phyloP scores from a whole-genome alignment of 176 grass and related monocot genomes.

The Metroxylon sagu region DNA sequence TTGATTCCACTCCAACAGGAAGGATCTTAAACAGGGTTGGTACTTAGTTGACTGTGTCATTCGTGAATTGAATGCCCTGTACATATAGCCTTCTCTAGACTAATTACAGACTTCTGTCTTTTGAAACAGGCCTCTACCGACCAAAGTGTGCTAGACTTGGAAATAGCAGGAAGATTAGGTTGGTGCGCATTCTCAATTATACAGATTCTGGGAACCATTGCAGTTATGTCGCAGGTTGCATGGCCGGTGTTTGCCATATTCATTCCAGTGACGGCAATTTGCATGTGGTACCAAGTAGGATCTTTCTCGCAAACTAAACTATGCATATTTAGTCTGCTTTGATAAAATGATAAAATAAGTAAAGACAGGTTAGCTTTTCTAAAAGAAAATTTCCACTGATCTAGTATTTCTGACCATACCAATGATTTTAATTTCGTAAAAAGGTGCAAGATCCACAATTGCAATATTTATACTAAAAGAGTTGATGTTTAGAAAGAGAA shows the following conservation, averaged over 20 bases:
- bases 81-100: not conserved
- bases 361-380: too few relatives aligned
- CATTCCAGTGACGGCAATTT: conserved; percentile 69
- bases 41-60: conserved; percentile 14
- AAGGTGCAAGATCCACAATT: too few relatives aligned
- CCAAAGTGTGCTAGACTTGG: conserved; percentile 80
- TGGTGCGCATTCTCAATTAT: conserved; percentile 73
- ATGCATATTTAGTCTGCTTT: not conserved
- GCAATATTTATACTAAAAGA: too few relatives aligned
- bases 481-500: conserved; percentile 4
- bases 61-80: not conserved
- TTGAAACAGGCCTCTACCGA: conserved; percentile 66
- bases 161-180: conserved; percentile 67
- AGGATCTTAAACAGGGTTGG: conserved; percentile 94
- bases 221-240: conserved; percentile 91
- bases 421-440: too few relatives aligned
- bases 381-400: too few relatives aligned
- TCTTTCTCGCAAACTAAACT: not conserved
- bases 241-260: conserved; percentile 95
- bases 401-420: too few relatives aligned
- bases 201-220: conserved; percentile 83
- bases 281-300: conserved; percentile 71
- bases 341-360: too few relatives aligned
- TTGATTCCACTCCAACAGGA: conserved; percentile 90
- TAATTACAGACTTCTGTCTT: conserved; percentile 4